These are phyloP conservation scores for Pelargonium cotyledonis DNA, from an alignment of 441 rosid species.

Conservation along the genomic window DNA sequence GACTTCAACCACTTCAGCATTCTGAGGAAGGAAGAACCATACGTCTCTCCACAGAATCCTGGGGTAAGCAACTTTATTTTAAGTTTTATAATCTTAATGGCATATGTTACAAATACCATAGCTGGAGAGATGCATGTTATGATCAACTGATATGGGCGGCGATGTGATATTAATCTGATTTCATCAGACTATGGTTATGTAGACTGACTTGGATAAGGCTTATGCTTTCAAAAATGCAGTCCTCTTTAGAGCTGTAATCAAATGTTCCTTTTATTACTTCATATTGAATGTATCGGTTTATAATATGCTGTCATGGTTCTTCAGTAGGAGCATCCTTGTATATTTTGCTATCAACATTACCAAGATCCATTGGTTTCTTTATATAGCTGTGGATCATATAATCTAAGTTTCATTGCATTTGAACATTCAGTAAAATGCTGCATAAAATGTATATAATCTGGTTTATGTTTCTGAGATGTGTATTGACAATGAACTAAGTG, in stretches of 20 bases:
- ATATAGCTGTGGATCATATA: no score
- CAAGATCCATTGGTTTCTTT: no score
- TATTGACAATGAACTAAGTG: no score
- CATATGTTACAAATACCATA: not conserved
- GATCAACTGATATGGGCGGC: not conserved
- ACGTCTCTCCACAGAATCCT: slow-evolving; percentile 35
- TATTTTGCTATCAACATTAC: no score
- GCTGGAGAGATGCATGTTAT: not conserved
- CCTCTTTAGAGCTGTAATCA: no score
- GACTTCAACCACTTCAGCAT: slow-evolving; percentile 53
- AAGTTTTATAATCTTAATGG: not conserved
- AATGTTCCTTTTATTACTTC: no score
- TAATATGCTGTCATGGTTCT: no score
- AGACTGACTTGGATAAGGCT: no score
- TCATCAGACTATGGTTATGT: not conserved
- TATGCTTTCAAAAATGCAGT: no score
- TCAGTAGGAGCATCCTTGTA: no score
- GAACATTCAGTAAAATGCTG: not conserved
- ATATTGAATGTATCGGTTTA: no score
- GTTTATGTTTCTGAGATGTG: not conserved
- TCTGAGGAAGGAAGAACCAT: slow-evolving; percentile 42
- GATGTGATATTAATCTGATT: not conserved
- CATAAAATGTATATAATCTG: not conserved
- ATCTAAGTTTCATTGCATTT: no score
- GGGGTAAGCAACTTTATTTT: slow-evolving; percentile 35